Evolutionary conservation across 2,329 filamentous ascomycete species (phyloP), one percentile per base, ranked within the genome.

Genomic region (Pseudogymnoascus sp.): DNA sequence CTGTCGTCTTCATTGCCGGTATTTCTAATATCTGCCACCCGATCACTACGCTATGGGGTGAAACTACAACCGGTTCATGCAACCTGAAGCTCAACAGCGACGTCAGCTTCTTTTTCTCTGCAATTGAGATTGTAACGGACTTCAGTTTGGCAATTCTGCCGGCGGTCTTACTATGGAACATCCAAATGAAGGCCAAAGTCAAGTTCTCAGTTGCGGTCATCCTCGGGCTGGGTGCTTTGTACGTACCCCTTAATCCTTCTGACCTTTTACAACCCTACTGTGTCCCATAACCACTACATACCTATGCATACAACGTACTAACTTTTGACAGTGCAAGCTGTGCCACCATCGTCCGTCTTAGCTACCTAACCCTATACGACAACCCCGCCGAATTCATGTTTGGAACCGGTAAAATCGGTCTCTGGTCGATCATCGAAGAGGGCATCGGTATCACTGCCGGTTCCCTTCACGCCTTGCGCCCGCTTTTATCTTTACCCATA

Each of bases 381-480:
- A 67, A 77, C 39, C 71, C 72, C 4, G 62, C 65, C 9, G 74
- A 77, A 59, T 77, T 74, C 64, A 72, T 77, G 67, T 75, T 69
- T 66, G 67, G 70, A 60, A 72, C 75, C 7, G 74, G 74, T 36
- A 72, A 74, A 50, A 76, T 78, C 36, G 74, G 73, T 0, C 71
- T 77, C 59, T 80, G 77, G 76, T 77, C 77, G 3, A 73, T 79
- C 33, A 72, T 79, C 22, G 79, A 80, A 63, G 76, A 77, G 35
- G 79, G 76, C 8, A 77, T 76, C 15, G 79, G 78, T 15, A 78
- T 82, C 63, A 73, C 77, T 6, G 77, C 79, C 11, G 78, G 77
- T 2, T 79, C 76, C 6, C 70, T 77, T 37, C 76, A 77, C 6
- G 74, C 77, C 3, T 72, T 80, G 1, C 76, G 78, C 0, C 77